Evolutionary conservation across 306 rosid genomes (phyloP).

Genomic region (Calophaca sinica): DNA sequence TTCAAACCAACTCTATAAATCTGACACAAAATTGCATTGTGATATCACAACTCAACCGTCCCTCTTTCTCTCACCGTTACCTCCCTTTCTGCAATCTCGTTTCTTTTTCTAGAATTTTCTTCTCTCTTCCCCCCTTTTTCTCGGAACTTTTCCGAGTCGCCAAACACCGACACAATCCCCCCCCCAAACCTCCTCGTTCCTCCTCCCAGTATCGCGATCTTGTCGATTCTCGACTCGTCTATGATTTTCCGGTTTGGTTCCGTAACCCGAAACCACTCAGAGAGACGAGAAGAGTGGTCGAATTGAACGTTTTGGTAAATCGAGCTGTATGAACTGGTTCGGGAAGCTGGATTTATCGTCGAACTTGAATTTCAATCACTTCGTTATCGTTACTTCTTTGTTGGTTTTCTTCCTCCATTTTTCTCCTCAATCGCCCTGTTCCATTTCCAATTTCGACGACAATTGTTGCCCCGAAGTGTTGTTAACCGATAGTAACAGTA

Average conservation of each 20-base stretch:
- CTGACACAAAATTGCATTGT: neutral
- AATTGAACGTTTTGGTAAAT: conserved; percentile 23
- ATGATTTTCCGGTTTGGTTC: neutral
- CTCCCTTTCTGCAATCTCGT: neutral
- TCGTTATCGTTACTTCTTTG: conserved; percentile 69
- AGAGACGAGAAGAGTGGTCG: neutral
- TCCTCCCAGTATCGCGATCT: neutral
- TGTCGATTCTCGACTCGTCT: neutral
- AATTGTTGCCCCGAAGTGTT: conserved; percentile 41
- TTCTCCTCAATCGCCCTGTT: conserved; percentile 71
- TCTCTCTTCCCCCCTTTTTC: neutral
- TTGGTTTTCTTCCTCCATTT: conserved; percentile 75
- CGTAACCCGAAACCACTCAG: neutral
- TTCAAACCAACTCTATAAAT: conserved; percentile 40
- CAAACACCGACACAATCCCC: conserved; percentile 1
- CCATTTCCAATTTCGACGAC: conserved; percentile 42
- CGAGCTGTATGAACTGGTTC: conserved; percentile 86
- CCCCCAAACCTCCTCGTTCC: conserved; percentile 10
- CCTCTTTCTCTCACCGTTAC: neutral
- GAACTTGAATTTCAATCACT: conserved; percentile 76
- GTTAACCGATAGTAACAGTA: neutral
- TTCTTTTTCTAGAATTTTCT: conserved; percentile 7
- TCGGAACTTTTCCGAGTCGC: neutral
- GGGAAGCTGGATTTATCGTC: conserved; percentile 69
- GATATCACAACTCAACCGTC: conserved; percentile 8